Conservation (phyloP, 345 rosid genomes). For the Lepidium africanum region DNA sequence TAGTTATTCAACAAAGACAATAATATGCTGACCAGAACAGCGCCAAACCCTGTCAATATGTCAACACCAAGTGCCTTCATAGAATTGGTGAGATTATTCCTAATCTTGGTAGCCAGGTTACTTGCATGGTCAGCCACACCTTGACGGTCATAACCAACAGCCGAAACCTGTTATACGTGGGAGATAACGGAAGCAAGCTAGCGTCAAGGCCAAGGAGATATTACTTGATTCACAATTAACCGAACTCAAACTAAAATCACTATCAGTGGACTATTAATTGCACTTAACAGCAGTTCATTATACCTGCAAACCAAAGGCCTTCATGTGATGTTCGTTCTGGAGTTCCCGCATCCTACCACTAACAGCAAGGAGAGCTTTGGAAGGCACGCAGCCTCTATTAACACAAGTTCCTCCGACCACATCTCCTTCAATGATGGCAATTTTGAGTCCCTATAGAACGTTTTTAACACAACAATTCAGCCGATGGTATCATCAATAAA, state of each 20-base stretch:
- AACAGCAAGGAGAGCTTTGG: constrained; percentile 93
- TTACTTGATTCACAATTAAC: neutral
- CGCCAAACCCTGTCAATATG: constrained; percentile 82
- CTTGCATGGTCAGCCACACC: constrained; percentile 99
- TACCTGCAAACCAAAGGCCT: constrained; percentile 96
- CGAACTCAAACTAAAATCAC: neutral
- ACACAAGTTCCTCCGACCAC: constrained; percentile 99
- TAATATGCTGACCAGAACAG: constrained; percentile 56
- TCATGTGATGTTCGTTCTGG: constrained; percentile 91
- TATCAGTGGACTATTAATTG: neutral
- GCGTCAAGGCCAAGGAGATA: neutral
- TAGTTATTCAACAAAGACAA: neutral
- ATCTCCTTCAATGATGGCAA: constrained; percentile 93
- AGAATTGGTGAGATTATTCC: constrained; percentile 85
- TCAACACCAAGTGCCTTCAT: constrained; percentile 95
- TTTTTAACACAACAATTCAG: neutral
- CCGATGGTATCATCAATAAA: neutral
- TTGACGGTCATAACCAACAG: constrained; percentile 90
- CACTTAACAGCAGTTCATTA: neutral
- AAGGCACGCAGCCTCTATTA: constrained; percentile 97
- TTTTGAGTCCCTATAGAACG: constrained; percentile 65
- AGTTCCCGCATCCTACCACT: constrained; percentile 96
- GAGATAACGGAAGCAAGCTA: neutral
- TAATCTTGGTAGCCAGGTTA: constrained; percentile 83
- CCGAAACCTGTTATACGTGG: constrained; percentile 52